Conservation (phyloP, 805 yeast species). For the Ogataea angusta region DNA sequence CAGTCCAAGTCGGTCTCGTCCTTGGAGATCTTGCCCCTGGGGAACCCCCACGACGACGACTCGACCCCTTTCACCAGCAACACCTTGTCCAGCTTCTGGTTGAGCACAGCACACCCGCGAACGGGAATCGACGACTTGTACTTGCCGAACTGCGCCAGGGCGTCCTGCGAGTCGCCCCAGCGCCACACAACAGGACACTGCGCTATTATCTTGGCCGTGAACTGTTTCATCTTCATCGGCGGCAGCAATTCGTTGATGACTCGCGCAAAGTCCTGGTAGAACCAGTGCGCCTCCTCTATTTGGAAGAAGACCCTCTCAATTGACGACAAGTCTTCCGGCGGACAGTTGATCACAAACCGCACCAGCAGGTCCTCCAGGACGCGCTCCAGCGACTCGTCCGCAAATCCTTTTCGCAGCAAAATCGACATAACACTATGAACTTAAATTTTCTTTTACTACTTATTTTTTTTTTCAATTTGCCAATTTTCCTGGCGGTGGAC, state of each 20-base stretch:
- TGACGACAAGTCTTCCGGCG: slow-evolving; percentile 83
- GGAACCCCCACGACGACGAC: slow-evolving; percentile 85
- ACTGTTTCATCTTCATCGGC: slow-evolving; percentile 67
- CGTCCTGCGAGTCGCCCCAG: slow-evolving; percentile 82
- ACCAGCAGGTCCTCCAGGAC: slow-evolving; percentile 84
- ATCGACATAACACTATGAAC: slow-evolving; percentile 31
- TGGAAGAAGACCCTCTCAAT: slow-evolving; percentile 85
- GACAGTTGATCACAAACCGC: slow-evolving; percentile 87
- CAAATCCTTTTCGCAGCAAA: slow-evolving; percentile 42
- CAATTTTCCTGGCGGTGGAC: slow-evolving; percentile 7
- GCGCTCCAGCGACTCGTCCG: slow-evolving; percentile 63
- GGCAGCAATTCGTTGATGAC: slow-evolving; percentile 75
- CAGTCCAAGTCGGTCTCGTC: slow-evolving; percentile 86
- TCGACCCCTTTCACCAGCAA: slow-evolving; percentile 83
- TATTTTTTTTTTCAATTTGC: slow-evolving; percentile 6
- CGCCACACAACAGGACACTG: slow-evolving; percentile 76
- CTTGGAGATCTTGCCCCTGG: slow-evolving; percentile 93
- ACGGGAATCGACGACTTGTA: slow-evolving; percentile 93
- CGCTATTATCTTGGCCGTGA: slow-evolving; percentile 64
- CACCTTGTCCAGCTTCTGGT: slow-evolving; percentile 62
- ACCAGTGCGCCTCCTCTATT: slow-evolving; percentile 98
- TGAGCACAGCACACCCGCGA: slow-evolving; percentile 89
- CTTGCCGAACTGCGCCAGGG: slow-evolving; percentile 71
- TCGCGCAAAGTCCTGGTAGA: slow-evolving; percentile 80
- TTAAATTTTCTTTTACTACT: slow-evolving; percentile 4